These are phyloP conservation scores for Castanea mollissima DNA, from an alignment of 306 rosid genomes.

Conservation along the genomic window DNA sequence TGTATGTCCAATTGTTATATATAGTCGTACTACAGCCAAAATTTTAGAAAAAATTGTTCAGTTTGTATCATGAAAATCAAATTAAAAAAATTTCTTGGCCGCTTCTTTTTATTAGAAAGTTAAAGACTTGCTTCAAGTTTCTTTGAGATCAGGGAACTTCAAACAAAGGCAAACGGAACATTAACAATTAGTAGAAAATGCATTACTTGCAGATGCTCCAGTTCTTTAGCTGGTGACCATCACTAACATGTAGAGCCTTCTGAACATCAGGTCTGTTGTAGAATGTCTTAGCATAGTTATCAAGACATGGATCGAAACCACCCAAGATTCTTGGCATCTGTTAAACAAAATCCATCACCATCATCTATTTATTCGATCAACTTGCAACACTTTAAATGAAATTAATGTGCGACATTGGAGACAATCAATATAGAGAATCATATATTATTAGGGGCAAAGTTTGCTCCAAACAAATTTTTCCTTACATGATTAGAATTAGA, in stretches of 20 bases:
- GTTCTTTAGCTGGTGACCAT: slow-evolving; percentile 57
- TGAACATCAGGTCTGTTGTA: slow-evolving; percentile 78
- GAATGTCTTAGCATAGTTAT: slow-evolving; percentile 57
- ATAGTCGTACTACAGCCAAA: slow-evolving; percentile 40
- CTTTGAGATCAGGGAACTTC: background rate
- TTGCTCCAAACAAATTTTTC: too few species aligned
- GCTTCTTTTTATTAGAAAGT: background rate
- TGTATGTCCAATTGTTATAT: slow-evolving; percentile 51
- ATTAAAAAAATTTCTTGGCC: too few species aligned
- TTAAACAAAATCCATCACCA: slow-evolving; percentile 18
- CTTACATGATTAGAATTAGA: too few species aligned
- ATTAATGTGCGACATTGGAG: too few species aligned
- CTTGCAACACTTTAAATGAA: too few species aligned
- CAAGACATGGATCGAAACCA: slow-evolving; percentile 85
- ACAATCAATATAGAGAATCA: too few species aligned
- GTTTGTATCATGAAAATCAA: background rate
- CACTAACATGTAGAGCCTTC: slow-evolving; percentile 76
- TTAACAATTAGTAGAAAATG: background rate
- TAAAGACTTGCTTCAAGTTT: slow-evolving; percentile 3
- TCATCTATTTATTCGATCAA: too few species aligned
- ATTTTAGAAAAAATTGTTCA: background rate
- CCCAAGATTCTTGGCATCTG: slow-evolving; percentile 91
- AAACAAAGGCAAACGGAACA: background rate
- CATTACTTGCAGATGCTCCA: slow-evolving; percentile 96
- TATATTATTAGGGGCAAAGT: too few species aligned